Evolutionary conservation across 768 basidiomycete species (phyloP), one percentile per base, ranked within the genome.

Genomic region (Amanita subjunquillea): DNA sequence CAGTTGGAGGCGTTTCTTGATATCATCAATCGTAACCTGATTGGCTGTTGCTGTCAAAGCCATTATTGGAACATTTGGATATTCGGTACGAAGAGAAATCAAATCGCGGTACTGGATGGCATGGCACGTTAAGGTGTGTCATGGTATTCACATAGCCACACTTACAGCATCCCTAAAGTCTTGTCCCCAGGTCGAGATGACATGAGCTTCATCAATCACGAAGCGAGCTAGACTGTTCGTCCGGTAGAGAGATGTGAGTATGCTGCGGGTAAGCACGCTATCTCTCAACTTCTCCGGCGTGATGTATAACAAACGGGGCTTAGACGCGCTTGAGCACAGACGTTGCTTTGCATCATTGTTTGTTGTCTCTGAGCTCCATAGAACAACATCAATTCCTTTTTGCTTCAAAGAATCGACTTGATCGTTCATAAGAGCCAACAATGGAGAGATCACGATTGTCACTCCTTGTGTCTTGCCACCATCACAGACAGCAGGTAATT

Each of bases 11-110:
- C 79, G 80, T 15, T 71, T 64, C 50, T 85, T 77, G 60, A 99
- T 89, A 66, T 98, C 93, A 20, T 79, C 73, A 42, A 87, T 76
- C 0, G 86, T 85, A 50, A 82, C 74, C 38, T 76, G 71, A 61
- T 90, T 91, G 3, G 95, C 96, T 0, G 95, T 99, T 6, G 93
- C 96, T 0, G 96, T 99, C 43, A 98, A 75, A 0, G 96, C 96
- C 81, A 97, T 96, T 60, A 98, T 87, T 0, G 96, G 95, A 0
- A 92, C 76, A 6, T 75, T 65, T 0, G 90, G 88, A 69, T 80
- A 97, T 13, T 79, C 78, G 12, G 76, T 70, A 42, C 93, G 85
- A 34, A 97, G 75, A 30, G 72, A 65, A 12, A 78, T 78, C 37
- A 97, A 70, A 25, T 73, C 69, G 50, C 78, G 75, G 63, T 91